These are phyloP conservation scores for Erythrophleum fordii DNA, from an alignment of 306 rosid genomes.

Conservation along the genomic window DNA sequence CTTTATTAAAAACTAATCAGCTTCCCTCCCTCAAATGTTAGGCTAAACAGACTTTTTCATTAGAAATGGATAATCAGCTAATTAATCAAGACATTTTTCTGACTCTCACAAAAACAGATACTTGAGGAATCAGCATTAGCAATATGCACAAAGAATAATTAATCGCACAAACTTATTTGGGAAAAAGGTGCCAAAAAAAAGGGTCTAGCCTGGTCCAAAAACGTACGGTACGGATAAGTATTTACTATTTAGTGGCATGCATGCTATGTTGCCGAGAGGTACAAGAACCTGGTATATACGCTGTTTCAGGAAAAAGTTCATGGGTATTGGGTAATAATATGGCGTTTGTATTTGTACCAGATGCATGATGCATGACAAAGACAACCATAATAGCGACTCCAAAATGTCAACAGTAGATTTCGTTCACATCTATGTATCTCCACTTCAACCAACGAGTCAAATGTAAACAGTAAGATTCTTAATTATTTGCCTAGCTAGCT, in stretches of 20 bases:
- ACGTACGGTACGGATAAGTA: constrained; percentile 19
- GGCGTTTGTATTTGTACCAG: background rate
- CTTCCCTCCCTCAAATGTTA: background rate
- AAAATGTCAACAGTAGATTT: constrained; percentile 29
- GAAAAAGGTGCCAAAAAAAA: background rate
- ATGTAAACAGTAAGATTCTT: constrained; percentile 16
- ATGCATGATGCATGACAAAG: constrained; percentile 23
- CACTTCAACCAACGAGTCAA: constrained; percentile 27
- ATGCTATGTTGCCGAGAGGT: constrained; percentile 13
- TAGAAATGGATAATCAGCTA: background rate
- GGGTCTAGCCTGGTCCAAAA: constrained; percentile 15
- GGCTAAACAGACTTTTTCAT: background rate
- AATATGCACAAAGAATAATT: background rate
- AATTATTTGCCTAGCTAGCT: background rate
- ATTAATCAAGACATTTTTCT: background rate
- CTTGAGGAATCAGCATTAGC: background rate
- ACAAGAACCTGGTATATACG: constrained; percentile 28
- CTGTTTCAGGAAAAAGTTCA: constrained; percentile 27
- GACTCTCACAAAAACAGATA: background rate
- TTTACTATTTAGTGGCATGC: constrained; percentile 37
- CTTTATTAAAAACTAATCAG: background rate
- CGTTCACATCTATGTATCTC: constrained; percentile 5
- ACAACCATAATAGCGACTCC: constrained; percentile 5
- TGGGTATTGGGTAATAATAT: background rate
- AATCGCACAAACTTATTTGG: background rate